Evolutionary conservation across 306 rosid species (phyloP), one percentile per base, ranked within the genome.

Genomic region (Rosa persica): DNA sequence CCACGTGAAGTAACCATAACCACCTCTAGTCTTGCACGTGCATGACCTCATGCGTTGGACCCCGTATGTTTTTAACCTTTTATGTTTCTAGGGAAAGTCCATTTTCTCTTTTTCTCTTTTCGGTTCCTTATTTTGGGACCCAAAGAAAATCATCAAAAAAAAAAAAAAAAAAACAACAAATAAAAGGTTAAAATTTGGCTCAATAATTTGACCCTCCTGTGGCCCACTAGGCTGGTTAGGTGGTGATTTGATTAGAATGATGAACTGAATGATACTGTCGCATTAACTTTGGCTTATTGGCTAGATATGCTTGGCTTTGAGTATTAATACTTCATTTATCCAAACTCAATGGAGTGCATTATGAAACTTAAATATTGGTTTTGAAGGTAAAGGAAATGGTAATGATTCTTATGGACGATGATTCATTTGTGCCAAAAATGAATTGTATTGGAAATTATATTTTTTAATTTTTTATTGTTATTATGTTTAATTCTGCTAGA

Each of bases 1-100:
- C 77, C 83, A 78, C 73, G 82, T 74, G 80, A 83, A 68, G 23
- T 5, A 27, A 75, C 43, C 60, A n/a, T 71, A 34, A 11, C 57
- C 78, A 34, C 78, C 51, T 44, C 46, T 12, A 36, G 70, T 0
- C 6, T 20, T 64, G 78, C 83, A 47, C 44, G 49, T 46, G 55
- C 65, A 22, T 40, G 69, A 13, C 27, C 9, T 16, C 67, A n/a
- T 55, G 2, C 5, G 11, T 1, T 43, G 44, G 44, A 42, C 44
- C 43, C 44, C 8, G 25, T 54, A 20, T 72, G 20, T 10, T 47
- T 34, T 10, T n/a, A n/a, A n/a, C n/a, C n/a, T n/a, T n/a, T n/a
- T 27, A 27, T 2, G 25, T 30, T 70, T 30, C 34, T 1, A 0
- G 22, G 20, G 13, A 22, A 2, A 17, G 57, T 51, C 57, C 22